These are phyloP conservation scores for Chlorella vulgaris DNA, from an alignment of 139 green algal genomes.

Conservation along the genomic window DNA sequence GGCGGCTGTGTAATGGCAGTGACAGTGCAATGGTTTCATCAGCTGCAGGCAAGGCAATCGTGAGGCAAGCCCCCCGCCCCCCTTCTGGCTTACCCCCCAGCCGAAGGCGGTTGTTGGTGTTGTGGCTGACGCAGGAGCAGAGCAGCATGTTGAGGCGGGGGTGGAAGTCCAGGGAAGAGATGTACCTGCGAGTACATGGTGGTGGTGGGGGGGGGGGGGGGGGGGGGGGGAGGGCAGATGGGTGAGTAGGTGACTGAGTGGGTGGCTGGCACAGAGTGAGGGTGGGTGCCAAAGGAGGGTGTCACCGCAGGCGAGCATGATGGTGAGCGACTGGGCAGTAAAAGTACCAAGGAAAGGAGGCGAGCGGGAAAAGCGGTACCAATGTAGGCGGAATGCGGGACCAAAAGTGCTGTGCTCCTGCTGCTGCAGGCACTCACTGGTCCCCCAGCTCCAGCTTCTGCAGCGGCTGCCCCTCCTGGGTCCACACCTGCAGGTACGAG, in stretches of 20 bases:
- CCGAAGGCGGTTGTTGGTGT: constrained; percentile 10
- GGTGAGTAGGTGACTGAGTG: background rate
- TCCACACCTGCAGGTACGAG: constrained; percentile 33
- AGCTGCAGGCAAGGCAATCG: no score
- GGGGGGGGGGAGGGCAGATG: background rate
- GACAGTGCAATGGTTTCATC: no score
- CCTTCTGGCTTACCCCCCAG: background rate
- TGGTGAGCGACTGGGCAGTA: no score
- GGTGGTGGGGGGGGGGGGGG: background rate
- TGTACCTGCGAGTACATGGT: constrained; percentile 37
- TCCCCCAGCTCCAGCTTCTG: constrained; percentile 13
- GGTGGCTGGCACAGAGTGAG: background rate
- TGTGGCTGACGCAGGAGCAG: constrained; percentile 11
- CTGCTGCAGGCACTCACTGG: constrained; percentile 6
- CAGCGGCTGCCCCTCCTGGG: constrained; percentile 34
- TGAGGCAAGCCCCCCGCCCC: no score
- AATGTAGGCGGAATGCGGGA: no score
- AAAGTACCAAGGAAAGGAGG: no score
- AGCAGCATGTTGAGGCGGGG: constrained; percentile 48
- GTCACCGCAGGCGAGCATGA: no score
- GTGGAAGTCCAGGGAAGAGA: constrained; percentile 62
- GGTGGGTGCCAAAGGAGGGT: no score
- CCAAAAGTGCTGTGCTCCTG: no score
- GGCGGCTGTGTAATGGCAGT: no score
- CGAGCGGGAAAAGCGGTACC: no score